A percentile compares a stretch with the other conserved stretches of the same genome.
These are phyloP conservation scores for Prunus campanulata DNA, from an alignment of 306 rosid genomes.

Conservation along the genomic window DNA sequence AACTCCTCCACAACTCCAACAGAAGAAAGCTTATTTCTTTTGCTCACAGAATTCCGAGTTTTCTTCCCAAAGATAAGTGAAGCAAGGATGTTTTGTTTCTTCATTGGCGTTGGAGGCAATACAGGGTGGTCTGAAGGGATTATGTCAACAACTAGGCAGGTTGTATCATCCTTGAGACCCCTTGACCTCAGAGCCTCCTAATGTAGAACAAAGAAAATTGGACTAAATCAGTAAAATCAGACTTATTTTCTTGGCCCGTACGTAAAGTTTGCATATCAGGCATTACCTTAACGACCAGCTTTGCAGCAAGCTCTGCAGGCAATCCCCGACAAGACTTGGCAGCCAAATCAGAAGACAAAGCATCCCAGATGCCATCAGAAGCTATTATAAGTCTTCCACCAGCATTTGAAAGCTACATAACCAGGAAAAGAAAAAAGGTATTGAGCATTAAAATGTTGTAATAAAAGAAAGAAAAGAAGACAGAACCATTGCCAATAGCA, in stretches of 20 bases:
- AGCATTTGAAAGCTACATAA: conserved; percentile 78
- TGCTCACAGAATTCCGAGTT: conserved; percentile 55
- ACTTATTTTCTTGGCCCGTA: conserved; percentile 10
- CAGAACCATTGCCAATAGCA: conserved; percentile 11
- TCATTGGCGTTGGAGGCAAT: conserved; percentile 65
- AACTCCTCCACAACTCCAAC: conserved; percentile 96
- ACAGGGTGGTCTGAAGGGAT: conserved; percentile 81
- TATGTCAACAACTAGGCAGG: conserved; percentile 95
- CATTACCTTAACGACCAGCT: conserved; percentile 92
- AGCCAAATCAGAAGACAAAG: conserved; percentile 80
- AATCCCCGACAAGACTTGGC: conserved; percentile 92
- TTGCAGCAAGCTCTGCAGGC: conserved; percentile 98
- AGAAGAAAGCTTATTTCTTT: conserved; percentile 82
- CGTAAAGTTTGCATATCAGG: conserved; percentile 15
- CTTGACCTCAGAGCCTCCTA: conserved; percentile 96
- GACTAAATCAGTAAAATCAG: conserved; percentile 10
- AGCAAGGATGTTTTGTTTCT: conserved; percentile 65
- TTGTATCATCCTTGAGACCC: conserved; percentile 98
- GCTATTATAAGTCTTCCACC: conserved; percentile 97
- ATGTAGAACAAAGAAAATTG: conserved; percentile 17
- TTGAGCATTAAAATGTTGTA: conserved; percentile 17
- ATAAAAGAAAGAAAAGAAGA: conserved; percentile 1
- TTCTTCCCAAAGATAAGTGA: conserved; percentile 81
- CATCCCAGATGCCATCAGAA: conserved; percentile 99
- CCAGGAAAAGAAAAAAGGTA: conserved; percentile 13